phyloP scores from a whole-genome alignment of 768 basidiomycete genomes.

The Cubamyces lactineus region DNA sequence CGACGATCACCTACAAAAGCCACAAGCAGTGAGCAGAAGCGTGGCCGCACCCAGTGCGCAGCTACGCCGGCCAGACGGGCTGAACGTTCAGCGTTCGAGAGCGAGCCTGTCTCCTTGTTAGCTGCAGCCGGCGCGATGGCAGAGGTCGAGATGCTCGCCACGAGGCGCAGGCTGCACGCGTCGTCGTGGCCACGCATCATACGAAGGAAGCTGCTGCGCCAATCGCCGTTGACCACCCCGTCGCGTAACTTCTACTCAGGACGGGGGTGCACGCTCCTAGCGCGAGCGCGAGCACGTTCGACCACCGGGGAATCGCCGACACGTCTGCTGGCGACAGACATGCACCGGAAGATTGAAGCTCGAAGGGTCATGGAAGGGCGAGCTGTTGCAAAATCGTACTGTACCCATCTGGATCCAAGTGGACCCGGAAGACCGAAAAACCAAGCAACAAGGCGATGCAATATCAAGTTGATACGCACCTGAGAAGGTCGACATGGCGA shows the following conservation, averaged over 20 bases:
- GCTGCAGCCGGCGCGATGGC: no score
- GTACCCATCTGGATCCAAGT: no score
- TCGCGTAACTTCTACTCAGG: constrained; percentile 13
- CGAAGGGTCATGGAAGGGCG: no score
- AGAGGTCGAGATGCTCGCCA: constrained; percentile 8
- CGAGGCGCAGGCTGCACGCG: constrained; percentile 12
- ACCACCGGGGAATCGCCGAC: background rate
- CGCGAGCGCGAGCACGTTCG: background rate
- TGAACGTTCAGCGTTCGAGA: constrained; percentile 7
- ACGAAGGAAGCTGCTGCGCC: constrained; percentile 2
- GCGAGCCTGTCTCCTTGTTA: background rate
- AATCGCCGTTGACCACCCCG: constrained; percentile 8
- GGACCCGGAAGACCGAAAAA: no score
- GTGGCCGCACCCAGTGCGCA: background rate
- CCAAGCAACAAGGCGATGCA: background rate
- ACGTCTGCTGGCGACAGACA: background rate
- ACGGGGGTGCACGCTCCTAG: constrained; percentile 5
- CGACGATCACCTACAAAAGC: constrained; percentile 10
- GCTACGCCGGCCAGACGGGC: background rate
- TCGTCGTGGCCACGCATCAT: constrained; percentile 3
- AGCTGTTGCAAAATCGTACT: no score
- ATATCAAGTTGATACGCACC: background rate
- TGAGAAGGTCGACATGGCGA: no score
- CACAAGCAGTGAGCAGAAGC: background rate
- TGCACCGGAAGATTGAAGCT: background rate